Conservation (phyloP, 192 early-diverging fungal species). For the Linderina pennispora region DNA sequence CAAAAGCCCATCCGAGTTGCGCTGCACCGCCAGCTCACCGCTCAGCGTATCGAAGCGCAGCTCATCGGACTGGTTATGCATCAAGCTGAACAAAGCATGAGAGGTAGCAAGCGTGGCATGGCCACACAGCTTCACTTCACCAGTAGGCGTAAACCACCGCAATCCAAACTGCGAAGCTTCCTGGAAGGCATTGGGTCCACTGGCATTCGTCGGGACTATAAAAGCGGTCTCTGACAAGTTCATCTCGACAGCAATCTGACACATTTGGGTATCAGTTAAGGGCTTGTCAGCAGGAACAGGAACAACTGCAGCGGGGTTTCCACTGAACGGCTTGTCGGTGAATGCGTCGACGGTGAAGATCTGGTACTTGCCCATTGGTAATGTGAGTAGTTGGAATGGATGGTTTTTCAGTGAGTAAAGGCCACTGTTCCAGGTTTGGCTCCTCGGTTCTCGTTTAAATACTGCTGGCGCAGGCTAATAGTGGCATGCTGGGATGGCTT, state of each 20-base stretch:
- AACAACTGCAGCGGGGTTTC: slow-evolving; percentile 38
- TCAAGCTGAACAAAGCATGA: too few relatives aligned
- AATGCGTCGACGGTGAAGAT: slow-evolving; percentile 38
- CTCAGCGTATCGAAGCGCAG: slow-evolving; percentile 36
- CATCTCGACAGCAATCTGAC: slow-evolving; percentile 35
- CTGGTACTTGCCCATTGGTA: too few relatives aligned
- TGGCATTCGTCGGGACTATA: slow-evolving; percentile 9
- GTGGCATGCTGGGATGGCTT: too few relatives aligned
- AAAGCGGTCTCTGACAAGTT: slow-evolving; percentile 47
- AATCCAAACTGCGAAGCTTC: background rate
- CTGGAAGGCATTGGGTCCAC: too few relatives aligned
- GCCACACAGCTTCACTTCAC: slow-evolving; percentile 42
- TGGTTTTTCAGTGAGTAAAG: background rate
- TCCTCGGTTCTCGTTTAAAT: too few relatives aligned
- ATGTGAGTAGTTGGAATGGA: too few relatives aligned
- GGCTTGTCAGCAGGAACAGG: slow-evolving; percentile 11
- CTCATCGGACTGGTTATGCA: background rate
- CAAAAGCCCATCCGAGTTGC: background rate
- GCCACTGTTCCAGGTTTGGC: too few relatives aligned
- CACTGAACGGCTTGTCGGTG: slow-evolving; percentile 18
- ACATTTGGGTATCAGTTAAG: slow-evolving; percentile 7
- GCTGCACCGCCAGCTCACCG: slow-evolving; percentile 10
- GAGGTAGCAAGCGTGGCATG: too few relatives aligned
- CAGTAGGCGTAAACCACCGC: slow-evolving; percentile 44
- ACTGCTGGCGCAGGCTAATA: too few relatives aligned